A percentile compares a stretch with the other conserved stretches of the same genome.
phyloP scores from a whole-genome alignment of 1,284 basidiomycete species.

The Naganishia cerealis region DNA sequence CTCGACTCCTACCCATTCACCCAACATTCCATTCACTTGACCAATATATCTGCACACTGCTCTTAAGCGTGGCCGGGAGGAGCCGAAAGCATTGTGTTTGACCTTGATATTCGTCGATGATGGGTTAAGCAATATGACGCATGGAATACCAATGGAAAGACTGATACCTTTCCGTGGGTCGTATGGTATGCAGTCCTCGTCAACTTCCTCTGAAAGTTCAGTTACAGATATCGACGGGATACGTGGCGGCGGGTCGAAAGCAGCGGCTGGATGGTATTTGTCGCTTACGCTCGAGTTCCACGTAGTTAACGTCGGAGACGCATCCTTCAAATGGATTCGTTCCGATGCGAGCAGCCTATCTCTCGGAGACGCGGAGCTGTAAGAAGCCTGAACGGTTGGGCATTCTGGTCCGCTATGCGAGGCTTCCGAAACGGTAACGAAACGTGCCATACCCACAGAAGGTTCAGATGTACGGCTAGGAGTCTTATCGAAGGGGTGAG shows the following conservation, averaged over 20 bases:
- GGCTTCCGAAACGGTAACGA: not conserved
- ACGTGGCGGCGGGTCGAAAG: slow-evolving; percentile 47
- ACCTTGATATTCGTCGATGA: slow-evolving; percentile 62
- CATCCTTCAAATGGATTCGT: not conserved
- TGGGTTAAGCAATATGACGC: slow-evolving; percentile 70
- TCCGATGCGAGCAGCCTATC: not conserved
- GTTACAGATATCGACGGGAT: slow-evolving; percentile 28
- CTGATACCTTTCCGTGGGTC: slow-evolving; percentile 61
- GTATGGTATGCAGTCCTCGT: slow-evolving; percentile 23
- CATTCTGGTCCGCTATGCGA: not conserved
- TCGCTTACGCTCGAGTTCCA: not conserved
- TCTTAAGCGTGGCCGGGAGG: slow-evolving; percentile 56
- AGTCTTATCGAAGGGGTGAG: not conserved
- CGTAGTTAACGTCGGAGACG: not conserved
- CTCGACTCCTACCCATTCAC: slow-evolving; percentile 89
- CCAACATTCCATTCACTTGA: slow-evolving; percentile 71
- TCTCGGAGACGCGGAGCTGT: not conserved
- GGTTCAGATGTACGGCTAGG: not conserved
- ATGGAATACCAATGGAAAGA: slow-evolving; percentile 83
- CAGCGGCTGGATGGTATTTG: slow-evolving; percentile 45
- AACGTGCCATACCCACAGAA: not conserved
- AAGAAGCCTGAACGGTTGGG: not conserved
- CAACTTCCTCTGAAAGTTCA: not conserved
- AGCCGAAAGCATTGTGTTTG: not conserved
- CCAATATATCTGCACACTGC: slow-evolving; percentile 86